These are phyloP conservation scores for Mentha longifolia DNA, from an alignment of 257 asterid genomes.

Conservation along the genomic window DNA sequence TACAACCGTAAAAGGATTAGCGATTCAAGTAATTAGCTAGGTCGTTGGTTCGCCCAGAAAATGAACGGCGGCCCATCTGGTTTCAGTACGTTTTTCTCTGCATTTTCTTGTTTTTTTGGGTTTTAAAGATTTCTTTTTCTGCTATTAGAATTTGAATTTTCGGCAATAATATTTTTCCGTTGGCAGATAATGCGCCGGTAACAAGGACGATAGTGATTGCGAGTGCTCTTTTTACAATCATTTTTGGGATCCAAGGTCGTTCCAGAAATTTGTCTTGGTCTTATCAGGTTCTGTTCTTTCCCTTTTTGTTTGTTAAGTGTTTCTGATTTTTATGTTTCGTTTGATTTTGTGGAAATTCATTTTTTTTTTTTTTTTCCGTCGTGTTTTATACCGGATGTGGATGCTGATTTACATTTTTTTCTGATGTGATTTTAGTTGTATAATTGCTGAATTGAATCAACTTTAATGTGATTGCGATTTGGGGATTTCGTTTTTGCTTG, in stretches of 20 bases:
- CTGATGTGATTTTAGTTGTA: conserved; percentile 20
- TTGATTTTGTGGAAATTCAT: conserved; percentile 12
- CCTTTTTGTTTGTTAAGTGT: not conserved
- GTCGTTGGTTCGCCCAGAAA: conserved; percentile 61
- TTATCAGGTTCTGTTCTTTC: conserved; percentile 57
- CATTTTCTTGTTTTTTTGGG: not conserved
- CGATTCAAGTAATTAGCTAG: conserved; percentile 28
- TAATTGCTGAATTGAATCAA: conserved; percentile 9
- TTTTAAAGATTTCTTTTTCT: conserved; percentile 2
- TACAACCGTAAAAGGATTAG: conserved; percentile 22
- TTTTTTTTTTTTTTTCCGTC: not conserved
- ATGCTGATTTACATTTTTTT: not conserved
- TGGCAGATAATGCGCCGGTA: conserved; percentile 87
- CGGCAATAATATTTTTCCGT: not conserved
- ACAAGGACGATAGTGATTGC: conserved; percentile 75
- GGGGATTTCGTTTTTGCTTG: conserved; percentile 19
- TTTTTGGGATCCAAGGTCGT: conserved; percentile 90
- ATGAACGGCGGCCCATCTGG: conserved; percentile 99
- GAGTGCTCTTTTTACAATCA: conserved; percentile 79
- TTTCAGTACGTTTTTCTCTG: conserved; percentile 66
- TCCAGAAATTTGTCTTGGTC: conserved; percentile 74
- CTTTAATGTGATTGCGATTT: conserved; percentile 30
- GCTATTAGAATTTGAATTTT: not conserved
- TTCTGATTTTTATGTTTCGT: not conserved
- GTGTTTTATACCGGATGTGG: conserved; percentile 18